Base-by-base conservation (phyloP, 306 rosid genomes). In the Acacia confusa region DNA sequence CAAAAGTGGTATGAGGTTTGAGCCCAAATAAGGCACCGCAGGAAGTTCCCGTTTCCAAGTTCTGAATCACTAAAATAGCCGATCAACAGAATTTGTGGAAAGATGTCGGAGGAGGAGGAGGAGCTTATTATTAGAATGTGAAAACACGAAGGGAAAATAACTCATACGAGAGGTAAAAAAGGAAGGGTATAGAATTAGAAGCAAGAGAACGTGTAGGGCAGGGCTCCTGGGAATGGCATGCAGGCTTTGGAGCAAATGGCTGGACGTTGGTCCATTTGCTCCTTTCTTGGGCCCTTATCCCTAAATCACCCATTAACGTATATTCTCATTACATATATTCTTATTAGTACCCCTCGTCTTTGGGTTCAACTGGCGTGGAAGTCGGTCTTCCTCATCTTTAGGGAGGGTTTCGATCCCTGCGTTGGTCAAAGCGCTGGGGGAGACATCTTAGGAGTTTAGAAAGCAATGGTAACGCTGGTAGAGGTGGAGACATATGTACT, bases 211-310 rank as follows among this genome's bases (percentile, higher is more conserved):
- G 80, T 41, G 84, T 71, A 72, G 79, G 78, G 72, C 75, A 88
- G 82, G 86, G 64, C 82, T 76, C 27, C 83, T 30, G 41, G 82
- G 86, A 75, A 90, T 70, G 66, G 76, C 15, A 2, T 47, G 17
- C 52, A 47, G 52, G 52, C 52, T 47, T 47, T 14, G 52, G 47
- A 19, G 80, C 30, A 57, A 12, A 4, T 27, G 93, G 38, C 7
- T 3, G 38, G 91, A 60, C 97, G 38, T 1, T 3, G 38, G 91
- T 65, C 97, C 97, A 79, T 81, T 11, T 91, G 92, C 88, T 81
- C 82, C 90, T 88, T 74, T 11, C 77, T 74, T 78, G 75, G 75
- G 74, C 12, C 75, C 22, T n/a, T 2, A 7, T 60, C 73, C 80
- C 68, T 36, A 6, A 36, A 53, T 20, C 25, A 53, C 61, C 24